Base-by-base conservation (phyloP, 805 yeast species). In the Saturnispora silvae region DNA sequence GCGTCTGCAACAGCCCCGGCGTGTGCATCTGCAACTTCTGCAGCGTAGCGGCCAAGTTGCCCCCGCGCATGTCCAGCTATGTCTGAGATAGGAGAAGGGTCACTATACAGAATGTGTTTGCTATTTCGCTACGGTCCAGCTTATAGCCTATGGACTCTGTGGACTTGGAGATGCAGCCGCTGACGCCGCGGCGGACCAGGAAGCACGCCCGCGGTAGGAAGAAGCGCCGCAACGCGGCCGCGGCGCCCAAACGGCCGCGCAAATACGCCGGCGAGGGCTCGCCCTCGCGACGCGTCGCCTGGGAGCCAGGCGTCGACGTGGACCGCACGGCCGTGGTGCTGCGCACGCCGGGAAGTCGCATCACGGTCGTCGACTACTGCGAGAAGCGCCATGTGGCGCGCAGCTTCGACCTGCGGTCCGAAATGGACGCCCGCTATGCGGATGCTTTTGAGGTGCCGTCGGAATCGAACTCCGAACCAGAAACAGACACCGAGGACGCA, bases 221-320 rank as follows among this genome's bases (percentile, higher is more conserved):
- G n/a, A n/a, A n/a, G n/a, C n/a, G n/a, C n/a, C n/a, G n/a, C n/a
- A n/a, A n/a, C n/a, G n/a, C n/a, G n/a, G n/a, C n/a, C n/a, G n/a
- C n/a, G n/a, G n/a, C n/a, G n/a, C n/a, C n/a, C n/a, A n/a, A n/a
- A n/a, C n/a, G n/a, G n/a, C n/a, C n/a, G n/a, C n/a, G n/a, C n/a
- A n/a, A n/a, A n/a, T n/a, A n/a, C n/a, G n/a, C n/a, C n/a, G n/a
- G n/a, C n/a, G n/a, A n/a, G n/a, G n/a, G n/a, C n/a, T n/a, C n/a
- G n/a, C n/a, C n/a, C n/a, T n/a, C n/a, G 24, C 61, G 57, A 34
- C 48, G 68, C 33, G 63, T 72, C 4, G 72, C 68, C 18, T 69
- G 74, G 70, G 81, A 74, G 46, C 80, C 81, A 0, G 81, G 81
- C 15, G 63, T 73, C 20, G 70, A 74, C 46, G 59, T 70, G 24